Evolutionary conservation across 75 land plant species (phyloP).

Genomic region (Pinus taeda): DNA sequence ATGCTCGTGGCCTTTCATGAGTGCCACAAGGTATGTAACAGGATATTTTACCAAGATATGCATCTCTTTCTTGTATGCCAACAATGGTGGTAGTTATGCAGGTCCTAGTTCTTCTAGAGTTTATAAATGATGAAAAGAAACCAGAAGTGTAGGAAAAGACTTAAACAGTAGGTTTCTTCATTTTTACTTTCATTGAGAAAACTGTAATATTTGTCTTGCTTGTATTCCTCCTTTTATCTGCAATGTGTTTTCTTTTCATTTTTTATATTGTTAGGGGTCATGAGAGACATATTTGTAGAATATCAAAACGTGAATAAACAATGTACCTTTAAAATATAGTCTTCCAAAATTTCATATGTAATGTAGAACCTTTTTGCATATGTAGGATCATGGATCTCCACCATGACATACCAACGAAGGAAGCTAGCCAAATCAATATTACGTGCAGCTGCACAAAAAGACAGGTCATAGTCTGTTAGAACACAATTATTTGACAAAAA

Average conservation of each 20-base stretch:
- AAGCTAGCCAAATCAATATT: conserved; percentile 94
- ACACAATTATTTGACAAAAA: background rate
- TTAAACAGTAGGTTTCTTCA: too few species aligned
- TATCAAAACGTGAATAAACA: background rate
- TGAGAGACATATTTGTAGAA: background rate
- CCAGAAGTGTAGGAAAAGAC: background rate
- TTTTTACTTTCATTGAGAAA: too few species aligned
- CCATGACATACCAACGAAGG: conserved; percentile 91
- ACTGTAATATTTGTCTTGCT: too few species aligned
- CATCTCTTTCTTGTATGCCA: too few species aligned
- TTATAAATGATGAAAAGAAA: background rate
- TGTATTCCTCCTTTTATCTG: too few species aligned
- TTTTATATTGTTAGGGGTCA: too few species aligned
- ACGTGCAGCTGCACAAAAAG: conserved; percentile 49
- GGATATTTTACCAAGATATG: too few species aligned
- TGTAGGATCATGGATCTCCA: conserved; percentile 83
- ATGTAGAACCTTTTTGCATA: conserved; percentile 86
- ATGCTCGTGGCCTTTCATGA: too few species aligned
- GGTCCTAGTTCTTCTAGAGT: background rate
- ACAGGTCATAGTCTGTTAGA: conserved; percentile 10
- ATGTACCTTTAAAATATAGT: conserved; percentile 71
- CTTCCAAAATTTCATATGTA: conserved; percentile 84
- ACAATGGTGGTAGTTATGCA: too few species aligned
- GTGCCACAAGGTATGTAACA: too few species aligned
- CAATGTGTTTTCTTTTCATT: too few species aligned